Evolutionary conservation across 2,329 filamentous ascomycete genomes (phyloP), one percentile per base, ranked within the genome.

Genomic region (Beauveria caledonica): DNA sequence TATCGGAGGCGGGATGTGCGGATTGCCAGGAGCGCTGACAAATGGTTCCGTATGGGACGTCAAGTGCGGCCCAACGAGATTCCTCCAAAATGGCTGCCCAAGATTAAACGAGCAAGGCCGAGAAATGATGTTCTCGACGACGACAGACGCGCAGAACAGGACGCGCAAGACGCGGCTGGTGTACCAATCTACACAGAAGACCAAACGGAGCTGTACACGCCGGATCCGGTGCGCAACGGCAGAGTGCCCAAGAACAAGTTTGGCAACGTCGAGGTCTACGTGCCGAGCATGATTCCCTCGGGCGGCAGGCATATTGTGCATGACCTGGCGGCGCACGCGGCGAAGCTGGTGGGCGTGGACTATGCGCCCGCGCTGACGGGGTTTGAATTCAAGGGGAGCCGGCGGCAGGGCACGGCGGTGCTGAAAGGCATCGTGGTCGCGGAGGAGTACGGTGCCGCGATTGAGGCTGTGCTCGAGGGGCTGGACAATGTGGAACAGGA

Each of bases 231-330:
- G 1, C 78, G 89, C 3, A 76, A 86, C 56, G 92, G 92, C 0
- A 78, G 80, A 13, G 82, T 97, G 1, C 93, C 94, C 0, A 93
- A 90, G 74, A 99, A 99, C 70, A 86, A 88, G 19, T 99, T 91
- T 72, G 92, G 92, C 11, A 99, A 99, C 69, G 87, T 97, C 62
- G 94, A 97, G 68, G 83, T 96, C 44, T 97, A 93, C 70, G 92
- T 96, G 11, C 87, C 90, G 0, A 90, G 86, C 63, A 97, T 99
- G 94, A 80, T 97, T 0, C 94, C 94, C 0, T 74, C 76, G 45
- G 93, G 94, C 0, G 92, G 90, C 1, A 81, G 85, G 2, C 91
- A 97, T 71, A 77, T 97, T 25, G 67, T 73, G 6, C 74, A 80
- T 61, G 75, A 81, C 51, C 68, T 87, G 55, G 87, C 89, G 1